Conservation (phyloP, 306 rosid species). For the Citrullus colocynthis region DNA sequence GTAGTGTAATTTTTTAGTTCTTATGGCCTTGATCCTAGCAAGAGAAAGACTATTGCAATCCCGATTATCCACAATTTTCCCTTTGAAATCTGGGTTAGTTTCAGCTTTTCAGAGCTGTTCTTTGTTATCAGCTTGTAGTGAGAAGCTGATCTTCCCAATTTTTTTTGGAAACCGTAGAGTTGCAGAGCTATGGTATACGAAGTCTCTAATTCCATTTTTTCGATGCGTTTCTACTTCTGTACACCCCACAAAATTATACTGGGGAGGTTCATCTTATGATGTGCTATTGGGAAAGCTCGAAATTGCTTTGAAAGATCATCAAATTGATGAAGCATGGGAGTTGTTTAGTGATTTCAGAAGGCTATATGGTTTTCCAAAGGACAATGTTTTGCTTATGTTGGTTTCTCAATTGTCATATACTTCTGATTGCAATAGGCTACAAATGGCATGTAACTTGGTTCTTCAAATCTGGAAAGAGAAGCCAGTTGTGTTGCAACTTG, state of each 20-base stretch:
- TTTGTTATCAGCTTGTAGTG: neutral
- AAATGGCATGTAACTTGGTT: constrained; percentile 53
- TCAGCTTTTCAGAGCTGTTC: constrained; percentile 14
- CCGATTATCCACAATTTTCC: neutral
- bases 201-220: constrained; percentile 8
- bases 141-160: neutral
- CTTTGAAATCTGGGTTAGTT: constrained; percentile 13
- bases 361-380: constrained; percentile 66
- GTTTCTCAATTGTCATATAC: constrained; percentile 49
- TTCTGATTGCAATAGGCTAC: constrained; percentile 31
- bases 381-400: constrained; percentile 33
- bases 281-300: constrained; percentile 41
- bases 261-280: constrained; percentile 63
- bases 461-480: constrained; percentile 33
- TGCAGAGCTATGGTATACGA: constrained; percentile 2
- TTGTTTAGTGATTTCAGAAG: constrained; percentile 44
- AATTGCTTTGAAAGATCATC: constrained; percentile 36
- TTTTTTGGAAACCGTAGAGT: constrained; percentile 1
- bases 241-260: constrained; percentile 30
- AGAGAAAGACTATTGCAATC: neutral
- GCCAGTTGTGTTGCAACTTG: constrained; percentile 33
- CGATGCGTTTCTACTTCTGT: constrained; percentile 18
- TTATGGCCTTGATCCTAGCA: constrained; percentile 6
- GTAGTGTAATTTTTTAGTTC: neutral
- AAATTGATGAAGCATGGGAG: constrained; percentile 57